Evolutionary conservation across 1,139 yeast genomes (phyloP).

Genomic region (Wickerhamiella infanticola): DNA sequence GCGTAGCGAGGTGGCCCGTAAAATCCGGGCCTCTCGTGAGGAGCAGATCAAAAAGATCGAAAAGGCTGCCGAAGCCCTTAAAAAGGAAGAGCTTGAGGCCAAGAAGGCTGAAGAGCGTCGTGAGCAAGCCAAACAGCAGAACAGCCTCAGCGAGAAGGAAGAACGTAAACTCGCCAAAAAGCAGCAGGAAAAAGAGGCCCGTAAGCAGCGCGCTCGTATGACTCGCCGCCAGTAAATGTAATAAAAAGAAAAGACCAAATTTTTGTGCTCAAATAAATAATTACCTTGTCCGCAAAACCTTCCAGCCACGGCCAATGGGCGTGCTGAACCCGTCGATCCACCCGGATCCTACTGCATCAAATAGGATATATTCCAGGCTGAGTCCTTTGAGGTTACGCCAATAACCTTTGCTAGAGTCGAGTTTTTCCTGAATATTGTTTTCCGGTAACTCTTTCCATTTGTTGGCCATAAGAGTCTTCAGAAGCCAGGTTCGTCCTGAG

Average conservation of each 20-base stretch:
- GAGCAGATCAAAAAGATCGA: constrained; percentile 44
- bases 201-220: constrained; percentile 35
- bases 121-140: constrained; percentile 39
- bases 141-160: constrained; percentile 42
- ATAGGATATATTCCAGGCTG: constrained; percentile 45
- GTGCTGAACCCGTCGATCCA: constrained; percentile 49
- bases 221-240: constrained; percentile 22
- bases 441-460: constrained; percentile 43
- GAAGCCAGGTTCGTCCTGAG: constrained; percentile 37
- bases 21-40: constrained; percentile 62
- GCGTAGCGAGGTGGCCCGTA: constrained; percentile 54
- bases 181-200: constrained; percentile 41
- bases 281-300: constrained; percentile 19
- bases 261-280: background rate
- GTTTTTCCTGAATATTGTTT: constrained; percentile 31
- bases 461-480: constrained; percentile 25
- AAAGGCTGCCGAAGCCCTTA: constrained; percentile 42
- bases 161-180: constrained; percentile 61
- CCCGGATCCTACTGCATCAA: constrained; percentile 57
- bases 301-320: constrained; percentile 60
- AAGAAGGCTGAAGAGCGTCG: constrained; percentile 58
- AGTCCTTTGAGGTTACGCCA: constrained; percentile 47
- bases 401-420: constrained; percentile 33
- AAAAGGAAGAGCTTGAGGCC: constrained; percentile 52
- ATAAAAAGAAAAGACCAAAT: background rate